Base-by-base conservation (phyloP, 176 grass and related monocot species). In the Zoysia japonica region DNA sequence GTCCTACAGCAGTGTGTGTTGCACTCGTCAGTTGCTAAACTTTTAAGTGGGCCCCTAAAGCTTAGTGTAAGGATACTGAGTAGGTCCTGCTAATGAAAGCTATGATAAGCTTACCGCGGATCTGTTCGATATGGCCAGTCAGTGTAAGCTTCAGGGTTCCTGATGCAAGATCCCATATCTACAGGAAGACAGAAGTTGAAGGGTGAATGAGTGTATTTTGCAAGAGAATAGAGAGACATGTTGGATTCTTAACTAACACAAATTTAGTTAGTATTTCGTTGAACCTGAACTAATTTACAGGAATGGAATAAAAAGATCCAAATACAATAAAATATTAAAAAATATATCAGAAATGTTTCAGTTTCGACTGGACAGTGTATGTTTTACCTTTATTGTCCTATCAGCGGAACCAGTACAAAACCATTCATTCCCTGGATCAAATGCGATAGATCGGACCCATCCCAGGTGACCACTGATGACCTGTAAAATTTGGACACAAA, bases 141-240 rank as follows among this genome's bases (percentile, higher is more conserved):
- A 99, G 67, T 79, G 96, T 99, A 83, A 99, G 88, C 92, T 99
- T 99, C 82, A 99, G 83, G 11, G 78, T 89, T 79, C 96, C 96
- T 81, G 90, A 89, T 68, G 96, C 96, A 85, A 95, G 90, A 83
- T 99, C 96, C 92, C 96, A 99, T 85, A 99, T 99, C 96, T 99
- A 83, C 49, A 88, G 78, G 15, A 87, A 61, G 42, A 74, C 66
- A 82, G 0, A 15, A 56, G 17, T 84, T 13, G 19, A 12, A 68
- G 17, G 52, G 73, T n/a, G 40, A 70, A 74, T 56, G 15, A 78
- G 38, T 37, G 11, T 63, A 59, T 9, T 7, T 47, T 19, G 76
- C 17, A 71, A 37, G 56, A 28, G 28, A 28, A 28, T 59, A 38
- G 70, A n/a, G 7, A 64, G 40, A 47, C 51, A 68, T 69, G 41